These are phyloP conservation scores for Mycosphaerella sp. DNA, from an alignment of 2,329 filamentous ascomycete species.

Conservation along the genomic window DNA sequence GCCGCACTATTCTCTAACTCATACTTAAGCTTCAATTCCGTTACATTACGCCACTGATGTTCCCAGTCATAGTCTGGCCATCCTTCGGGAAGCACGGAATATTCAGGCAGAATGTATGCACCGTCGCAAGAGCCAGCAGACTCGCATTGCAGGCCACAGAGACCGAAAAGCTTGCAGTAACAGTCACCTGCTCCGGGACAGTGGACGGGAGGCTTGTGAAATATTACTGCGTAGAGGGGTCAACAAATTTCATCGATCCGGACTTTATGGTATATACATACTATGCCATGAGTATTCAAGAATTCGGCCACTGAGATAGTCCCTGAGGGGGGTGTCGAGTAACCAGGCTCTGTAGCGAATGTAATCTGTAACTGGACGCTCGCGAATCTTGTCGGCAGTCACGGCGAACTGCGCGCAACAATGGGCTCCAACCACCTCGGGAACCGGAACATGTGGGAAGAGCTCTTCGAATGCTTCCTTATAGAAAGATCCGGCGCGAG, in stretches of 20 bases:
- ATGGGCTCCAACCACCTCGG: constrained; percentile 44
- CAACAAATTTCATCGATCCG: not conserved
- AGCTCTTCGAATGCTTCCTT: constrained; percentile 46
- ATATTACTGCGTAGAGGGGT: constrained; percentile 6
- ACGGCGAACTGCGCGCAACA: constrained; percentile 54
- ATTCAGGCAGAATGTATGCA: constrained; percentile 5
- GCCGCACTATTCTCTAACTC: not conserved
- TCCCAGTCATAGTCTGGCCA: constrained; percentile 15
- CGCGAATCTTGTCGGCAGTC: constrained; percentile 42
- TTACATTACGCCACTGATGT: constrained; percentile 8
- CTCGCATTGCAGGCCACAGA: constrained; percentile 9
- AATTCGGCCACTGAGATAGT: constrained; percentile 49
- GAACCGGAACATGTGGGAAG: constrained; percentile 40
- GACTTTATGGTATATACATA: constrained; percentile 30
- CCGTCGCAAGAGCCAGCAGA: not conserved
- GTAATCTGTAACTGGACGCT: constrained; percentile 46
- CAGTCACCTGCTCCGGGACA: constrained; percentile 9
- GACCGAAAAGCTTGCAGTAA: constrained; percentile 11
- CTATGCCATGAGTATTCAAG: constrained; percentile 55
- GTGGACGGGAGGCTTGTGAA: constrained; percentile 5
- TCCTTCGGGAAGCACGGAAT: constrained; percentile 5
- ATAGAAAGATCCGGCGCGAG: constrained; percentile 45
- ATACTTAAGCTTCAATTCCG: constrained; percentile 6
- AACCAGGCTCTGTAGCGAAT: constrained; percentile 47
- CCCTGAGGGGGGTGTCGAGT: constrained; percentile 41